A percentile compares a stretch with the other conserved stretches of the same genome.
Evolutionary conservation across 1,284 basidiomycete genomes (phyloP).

Genomic region (Melampsora americana): DNA sequence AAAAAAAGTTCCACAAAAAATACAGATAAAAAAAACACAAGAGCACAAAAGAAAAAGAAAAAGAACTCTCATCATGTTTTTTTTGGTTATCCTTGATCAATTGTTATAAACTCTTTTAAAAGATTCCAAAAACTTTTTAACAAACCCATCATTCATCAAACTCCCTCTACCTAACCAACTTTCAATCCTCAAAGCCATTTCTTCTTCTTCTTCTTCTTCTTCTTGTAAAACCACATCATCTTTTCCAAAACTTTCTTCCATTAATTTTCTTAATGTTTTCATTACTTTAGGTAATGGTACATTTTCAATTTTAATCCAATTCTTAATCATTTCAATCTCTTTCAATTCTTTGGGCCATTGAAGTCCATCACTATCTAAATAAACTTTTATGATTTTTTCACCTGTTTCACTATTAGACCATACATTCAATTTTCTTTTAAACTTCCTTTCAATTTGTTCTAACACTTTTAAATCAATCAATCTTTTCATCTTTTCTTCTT

Average conservation of each 20-base stretch:
- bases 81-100: no score
- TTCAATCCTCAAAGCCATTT: no score
- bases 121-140: no score
- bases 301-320: slow-evolving; percentile 19
- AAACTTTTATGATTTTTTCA: neutral
- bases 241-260: neutral
- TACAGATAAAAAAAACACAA: no score
- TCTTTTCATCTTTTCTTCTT: neutral
- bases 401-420: neutral
- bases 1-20: no score
- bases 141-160: no score
- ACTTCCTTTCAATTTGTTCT: neutral
- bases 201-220: no score
- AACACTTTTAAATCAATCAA: neutral
- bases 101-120: no score
- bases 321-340: neutral
- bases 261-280: slow-evolving; percentile 14
- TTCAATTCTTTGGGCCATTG: neutral
- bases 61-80: no score
- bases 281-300: slow-evolving; percentile 32
- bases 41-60: no score
- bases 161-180: no score
- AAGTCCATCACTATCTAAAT: neutral
- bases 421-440: neutral
- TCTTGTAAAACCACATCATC: neutral